These are phyloP conservation scores for Rhynchospora tenuis DNA, from an alignment of 176 grass and related monocot genomes.

Conservation along the genomic window DNA sequence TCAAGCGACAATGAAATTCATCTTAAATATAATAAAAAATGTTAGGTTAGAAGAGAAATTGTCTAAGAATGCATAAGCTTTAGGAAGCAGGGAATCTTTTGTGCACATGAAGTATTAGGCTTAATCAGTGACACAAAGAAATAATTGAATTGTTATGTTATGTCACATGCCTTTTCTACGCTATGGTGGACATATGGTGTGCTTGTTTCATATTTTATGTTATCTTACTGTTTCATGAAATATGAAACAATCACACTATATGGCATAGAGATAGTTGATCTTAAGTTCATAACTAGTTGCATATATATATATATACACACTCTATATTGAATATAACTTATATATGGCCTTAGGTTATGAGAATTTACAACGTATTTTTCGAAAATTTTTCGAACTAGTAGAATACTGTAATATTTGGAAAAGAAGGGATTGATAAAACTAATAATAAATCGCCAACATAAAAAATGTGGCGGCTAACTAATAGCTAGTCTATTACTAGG, in stretches of 20 bases:
- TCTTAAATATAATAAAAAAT: slow-evolving; percentile 25
- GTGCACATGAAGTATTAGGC: slow-evolving; percentile 37
- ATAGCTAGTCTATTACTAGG: too few species aligned
- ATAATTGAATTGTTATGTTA: slow-evolving; percentile 3
- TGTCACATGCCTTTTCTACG: not conserved
- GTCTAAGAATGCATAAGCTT: slow-evolving; percentile 39
- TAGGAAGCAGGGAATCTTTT: slow-evolving; percentile 55
- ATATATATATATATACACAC: too few species aligned
- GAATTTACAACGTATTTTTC: too few species aligned
- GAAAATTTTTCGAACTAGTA: too few species aligned
- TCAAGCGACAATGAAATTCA: slow-evolving; percentile 23
- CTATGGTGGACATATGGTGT: not conserved
- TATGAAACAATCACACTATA: not conserved
- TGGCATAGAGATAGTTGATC: too few species aligned
- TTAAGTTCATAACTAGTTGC: too few species aligned
- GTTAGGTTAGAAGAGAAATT: slow-evolving; percentile 25
- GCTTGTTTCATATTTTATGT: not conserved
- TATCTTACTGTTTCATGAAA: not conserved
- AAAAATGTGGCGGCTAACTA: too few species aligned
- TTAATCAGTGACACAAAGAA: slow-evolving; percentile 10
- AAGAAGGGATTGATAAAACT: too few species aligned
- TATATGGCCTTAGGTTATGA: too few species aligned
- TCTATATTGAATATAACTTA: too few species aligned
- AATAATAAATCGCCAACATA: too few species aligned
- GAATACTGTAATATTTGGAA: too few species aligned